phyloP scores from a whole-genome alignment of 163 green algal species.

The Chlorella variabilis region DNA sequence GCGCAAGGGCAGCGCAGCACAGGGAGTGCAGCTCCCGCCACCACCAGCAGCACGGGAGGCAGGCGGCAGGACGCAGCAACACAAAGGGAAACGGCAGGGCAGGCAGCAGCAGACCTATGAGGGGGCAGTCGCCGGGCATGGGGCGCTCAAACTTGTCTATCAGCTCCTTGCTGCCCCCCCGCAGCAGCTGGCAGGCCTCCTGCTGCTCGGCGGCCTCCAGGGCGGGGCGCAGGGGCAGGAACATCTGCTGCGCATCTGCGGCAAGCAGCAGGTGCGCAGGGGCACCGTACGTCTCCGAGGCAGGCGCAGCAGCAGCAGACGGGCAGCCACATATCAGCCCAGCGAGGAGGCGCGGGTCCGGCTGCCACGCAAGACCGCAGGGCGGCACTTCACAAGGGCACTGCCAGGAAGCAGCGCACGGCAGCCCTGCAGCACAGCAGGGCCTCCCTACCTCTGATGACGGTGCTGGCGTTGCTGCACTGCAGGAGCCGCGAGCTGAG shows the following conservation, averaged over 20 bases:
- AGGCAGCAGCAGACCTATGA: neutral
- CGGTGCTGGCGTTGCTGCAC: neutral
- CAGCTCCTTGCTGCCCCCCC: neutral
- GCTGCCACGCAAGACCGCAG: too few relatives aligned
- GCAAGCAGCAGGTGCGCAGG: neutral
- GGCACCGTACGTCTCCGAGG: too few relatives aligned
- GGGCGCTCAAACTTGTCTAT: neutral
- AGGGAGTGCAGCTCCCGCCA: too few relatives aligned
- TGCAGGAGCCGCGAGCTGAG: neutral
- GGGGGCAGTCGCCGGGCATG: slow-evolving; percentile 2
- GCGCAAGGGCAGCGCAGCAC: neutral
- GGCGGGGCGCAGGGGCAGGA: neutral
- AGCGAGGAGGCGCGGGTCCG: too few relatives aligned
- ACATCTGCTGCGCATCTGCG: slow-evolving; percentile 12
- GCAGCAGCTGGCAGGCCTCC: neutral
- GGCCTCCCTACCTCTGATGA: neutral
- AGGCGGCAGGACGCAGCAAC: too few relatives aligned
- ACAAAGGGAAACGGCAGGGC: too few relatives aligned
- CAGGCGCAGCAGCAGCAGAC: too few relatives aligned
- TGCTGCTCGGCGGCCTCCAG: neutral
- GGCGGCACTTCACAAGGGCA: too few relatives aligned
- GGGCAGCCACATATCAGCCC: too few relatives aligned
- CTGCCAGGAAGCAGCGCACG: too few relatives aligned
- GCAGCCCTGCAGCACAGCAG: too few relatives aligned
- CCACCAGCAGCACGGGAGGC: too few relatives aligned